phyloP scores from a whole-genome alignment of 2,329 filamentous ascomycete species.

The Aspergillus fumigatus region DNA sequence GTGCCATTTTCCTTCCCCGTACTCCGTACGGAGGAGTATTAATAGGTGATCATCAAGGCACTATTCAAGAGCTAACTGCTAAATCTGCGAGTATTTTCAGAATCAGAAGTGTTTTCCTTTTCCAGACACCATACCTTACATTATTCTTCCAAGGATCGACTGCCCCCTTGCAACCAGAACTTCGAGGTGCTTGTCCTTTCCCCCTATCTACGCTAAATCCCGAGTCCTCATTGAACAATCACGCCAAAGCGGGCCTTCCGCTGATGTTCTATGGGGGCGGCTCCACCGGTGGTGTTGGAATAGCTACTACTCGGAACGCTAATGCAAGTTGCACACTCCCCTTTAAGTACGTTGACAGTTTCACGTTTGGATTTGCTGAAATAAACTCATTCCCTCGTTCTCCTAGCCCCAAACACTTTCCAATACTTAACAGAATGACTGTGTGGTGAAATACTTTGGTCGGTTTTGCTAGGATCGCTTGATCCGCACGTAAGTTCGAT shows the following conservation, averaged over 20 bases:
- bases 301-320: not conserved
- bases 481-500: conserved; percentile 19
- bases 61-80: not conserved
- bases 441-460: conserved; percentile 3
- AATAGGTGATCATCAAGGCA: no score
- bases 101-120: no score
- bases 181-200: conserved; percentile 7
- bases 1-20: no score
- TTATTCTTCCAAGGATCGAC: not conserved
- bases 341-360: conserved; percentile 17
- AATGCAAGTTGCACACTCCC: conserved; percentile 10
- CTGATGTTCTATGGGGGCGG: conserved; percentile 20
- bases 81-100: no score
- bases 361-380: conserved; percentile 2
- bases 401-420: not conserved
- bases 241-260: conserved; percentile 23
- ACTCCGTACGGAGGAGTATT: no score
- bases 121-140: not conserved
- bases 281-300: conserved; percentile 19
- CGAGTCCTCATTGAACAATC: conserved; percentile 3
- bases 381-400: not conserved
- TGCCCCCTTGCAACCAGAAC: conserved; percentile 6
- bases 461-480: conserved; percentile 2
- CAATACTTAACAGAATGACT: conserved; percentile 10
- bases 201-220: conserved; percentile 12